Conservation (phyloP, 257 asterid species). For the Nicotiana paniculata region DNA sequence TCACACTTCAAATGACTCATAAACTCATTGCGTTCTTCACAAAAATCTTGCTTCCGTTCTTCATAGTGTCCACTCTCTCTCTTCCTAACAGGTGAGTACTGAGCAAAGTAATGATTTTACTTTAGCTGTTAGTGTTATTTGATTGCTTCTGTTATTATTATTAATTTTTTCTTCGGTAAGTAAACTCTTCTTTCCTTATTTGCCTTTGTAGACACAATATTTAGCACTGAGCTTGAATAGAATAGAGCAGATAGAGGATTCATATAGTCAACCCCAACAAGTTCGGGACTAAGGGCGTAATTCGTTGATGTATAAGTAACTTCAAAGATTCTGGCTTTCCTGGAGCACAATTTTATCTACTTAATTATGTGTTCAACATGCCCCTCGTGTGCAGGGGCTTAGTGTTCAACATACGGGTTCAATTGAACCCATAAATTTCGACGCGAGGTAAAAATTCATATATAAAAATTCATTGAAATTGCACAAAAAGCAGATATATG, state of each 20-base stretch:
- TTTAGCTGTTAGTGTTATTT: neutral
- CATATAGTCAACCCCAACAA: neutral
- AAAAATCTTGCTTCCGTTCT: constrained; percentile 24
- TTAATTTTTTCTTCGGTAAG: neutral
- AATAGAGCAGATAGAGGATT: neutral
- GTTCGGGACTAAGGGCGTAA: neutral
- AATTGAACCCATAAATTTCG: too few relatives aligned
- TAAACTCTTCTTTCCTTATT: neutral
- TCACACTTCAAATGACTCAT: constrained; percentile 26
- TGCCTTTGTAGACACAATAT: neutral
- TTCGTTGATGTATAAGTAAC: neutral
- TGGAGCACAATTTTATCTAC: too few relatives aligned
- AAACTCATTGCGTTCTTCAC: constrained; percentile 16
- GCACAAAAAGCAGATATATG: too few relatives aligned
- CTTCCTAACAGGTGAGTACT: constrained; percentile 29
- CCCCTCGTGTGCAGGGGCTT: too few relatives aligned
- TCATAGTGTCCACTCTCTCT: constrained; percentile 21
- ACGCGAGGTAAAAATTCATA: too few relatives aligned
- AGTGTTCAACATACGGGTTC: too few relatives aligned
- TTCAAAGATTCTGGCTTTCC: too few relatives aligned
- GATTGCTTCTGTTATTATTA: neutral
- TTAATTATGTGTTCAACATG: too few relatives aligned
- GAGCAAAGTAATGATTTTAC: neutral
- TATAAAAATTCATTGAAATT: too few relatives aligned
- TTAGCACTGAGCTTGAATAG: neutral